These are phyloP conservation scores for Gnaphalium uliginosum DNA, from an alignment of 129 eudicot genomes.

Conservation along the genomic window DNA sequence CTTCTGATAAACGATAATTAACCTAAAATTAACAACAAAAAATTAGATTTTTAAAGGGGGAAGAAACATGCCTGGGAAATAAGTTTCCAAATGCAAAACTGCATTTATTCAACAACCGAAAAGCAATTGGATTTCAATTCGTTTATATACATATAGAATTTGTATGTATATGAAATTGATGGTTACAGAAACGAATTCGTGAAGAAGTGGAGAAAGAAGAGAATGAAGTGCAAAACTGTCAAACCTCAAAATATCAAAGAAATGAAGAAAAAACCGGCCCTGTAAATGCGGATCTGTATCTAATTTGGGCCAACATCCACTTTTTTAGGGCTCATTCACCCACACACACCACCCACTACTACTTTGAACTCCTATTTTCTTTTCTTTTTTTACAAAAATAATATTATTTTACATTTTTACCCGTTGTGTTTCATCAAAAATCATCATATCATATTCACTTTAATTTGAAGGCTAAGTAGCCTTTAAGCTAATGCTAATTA, in stretches of 20 bases:
- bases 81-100: constrained; percentile 28
- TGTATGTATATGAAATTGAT: neutral
- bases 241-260: constrained; percentile 21
- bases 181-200: constrained; percentile 12
- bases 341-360: neutral
- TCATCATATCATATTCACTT: no score
- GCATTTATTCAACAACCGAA: constrained; percentile 16
- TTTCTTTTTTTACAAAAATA: neutral
- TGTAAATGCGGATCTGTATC: constrained; percentile 24
- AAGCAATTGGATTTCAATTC: neutral
- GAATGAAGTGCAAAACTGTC: constrained; percentile 11
- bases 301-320: constrained; percentile 34
- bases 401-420: no score
- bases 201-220: constrained; percentile 28
- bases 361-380: neutral
- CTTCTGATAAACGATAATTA: neutral
- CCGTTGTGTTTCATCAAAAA: no score
- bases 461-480: neutral
- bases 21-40: neutral
- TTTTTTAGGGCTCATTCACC: constrained; percentile 30
- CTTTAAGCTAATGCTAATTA: neutral
- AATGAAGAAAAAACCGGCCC: constrained; percentile 1
- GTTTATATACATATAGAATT: neutral
- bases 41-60: neutral
- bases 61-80: constrained; percentile 31